Conservation (phyloP, 2,329 filamentous ascomycete genomes). For the Aureobasidium vineae region DNA sequence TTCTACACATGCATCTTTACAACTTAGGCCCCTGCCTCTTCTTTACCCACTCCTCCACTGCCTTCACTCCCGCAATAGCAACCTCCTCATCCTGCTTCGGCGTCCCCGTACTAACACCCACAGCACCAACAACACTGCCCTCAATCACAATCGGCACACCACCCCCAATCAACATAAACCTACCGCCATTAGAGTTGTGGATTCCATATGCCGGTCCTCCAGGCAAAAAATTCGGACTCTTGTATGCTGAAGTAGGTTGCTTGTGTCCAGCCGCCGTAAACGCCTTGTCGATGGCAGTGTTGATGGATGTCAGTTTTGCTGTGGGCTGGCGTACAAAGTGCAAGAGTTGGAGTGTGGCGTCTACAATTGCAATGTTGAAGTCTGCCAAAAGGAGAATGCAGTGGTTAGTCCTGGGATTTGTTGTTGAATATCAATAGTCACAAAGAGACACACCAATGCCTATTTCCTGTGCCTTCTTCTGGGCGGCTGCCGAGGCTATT, state of each 20-base stretch:
- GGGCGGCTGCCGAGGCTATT: slow-evolving; percentile 37
- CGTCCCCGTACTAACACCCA: slow-evolving; percentile 56
- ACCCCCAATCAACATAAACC: slow-evolving; percentile 56
- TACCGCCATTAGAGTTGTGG: slow-evolving; percentile 53
- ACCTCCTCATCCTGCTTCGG: slow-evolving; percentile 56
- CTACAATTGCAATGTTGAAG: slow-evolving; percentile 52
- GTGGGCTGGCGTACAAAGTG: slow-evolving; percentile 51
- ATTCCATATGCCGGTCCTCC: slow-evolving; percentile 55
- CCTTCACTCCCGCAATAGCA: slow-evolving; percentile 53
- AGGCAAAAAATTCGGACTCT: slow-evolving; percentile 52
- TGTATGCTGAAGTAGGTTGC: slow-evolving; percentile 53
- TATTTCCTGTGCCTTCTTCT: slow-evolving; percentile 40
- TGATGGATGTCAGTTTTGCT: slow-evolving; percentile 55
- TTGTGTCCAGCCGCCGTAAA: slow-evolving; percentile 58
- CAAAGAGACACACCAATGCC: slow-evolving; percentile 36
- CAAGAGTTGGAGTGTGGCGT: slow-evolving; percentile 47
- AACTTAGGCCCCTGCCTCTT: slow-evolving; percentile 41
- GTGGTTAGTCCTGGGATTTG: not conserved
- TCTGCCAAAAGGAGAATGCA: slow-evolving; percentile 35
- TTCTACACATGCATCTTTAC: slow-evolving; percentile 28
- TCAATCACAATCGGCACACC: slow-evolving; percentile 53
- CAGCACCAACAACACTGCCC: slow-evolving; percentile 53
- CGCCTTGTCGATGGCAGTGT: slow-evolving; percentile 63
- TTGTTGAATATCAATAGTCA: not conserved
- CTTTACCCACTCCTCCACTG: slow-evolving; percentile 42